Conservation (phyloP, 2,329 filamentous ascomycete species). For the Arthrobotrys megalospora region DNA sequence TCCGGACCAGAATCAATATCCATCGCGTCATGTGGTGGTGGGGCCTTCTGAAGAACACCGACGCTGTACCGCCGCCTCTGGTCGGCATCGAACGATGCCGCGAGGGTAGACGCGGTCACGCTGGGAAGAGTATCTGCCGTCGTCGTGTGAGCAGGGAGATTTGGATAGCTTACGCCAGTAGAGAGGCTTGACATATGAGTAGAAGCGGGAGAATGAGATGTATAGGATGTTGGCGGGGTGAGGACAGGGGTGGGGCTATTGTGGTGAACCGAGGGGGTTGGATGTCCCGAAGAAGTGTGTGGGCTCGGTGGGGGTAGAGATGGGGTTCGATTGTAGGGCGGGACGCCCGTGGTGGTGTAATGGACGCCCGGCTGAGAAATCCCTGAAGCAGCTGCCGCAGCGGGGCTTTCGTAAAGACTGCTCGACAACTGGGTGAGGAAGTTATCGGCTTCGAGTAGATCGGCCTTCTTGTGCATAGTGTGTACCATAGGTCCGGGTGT, state of each 20-base stretch:
- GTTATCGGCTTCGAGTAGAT: slow-evolving; percentile 92
- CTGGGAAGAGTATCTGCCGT: slow-evolving; percentile 78
- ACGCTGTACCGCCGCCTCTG: slow-evolving; percentile 78
- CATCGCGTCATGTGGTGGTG: slow-evolving; percentile 67
- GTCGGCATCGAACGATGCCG: slow-evolving; percentile 76
- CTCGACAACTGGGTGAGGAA: slow-evolving; percentile 96
- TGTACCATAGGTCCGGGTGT: slow-evolving; percentile 76
- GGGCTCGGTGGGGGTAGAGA: slow-evolving; percentile 55
- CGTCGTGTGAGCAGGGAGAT: slow-evolving; percentile 75
- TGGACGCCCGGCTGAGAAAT: slow-evolving; percentile 56
- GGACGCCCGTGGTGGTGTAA: slow-evolving; percentile 51
- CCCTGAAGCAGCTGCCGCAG: slow-evolving; percentile 82
- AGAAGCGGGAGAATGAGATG: slow-evolving; percentile 62
- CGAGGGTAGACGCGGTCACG: slow-evolving; percentile 78
- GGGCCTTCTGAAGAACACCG: slow-evolving; percentile 76
- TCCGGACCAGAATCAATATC: slow-evolving; percentile 63
- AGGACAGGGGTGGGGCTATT: slow-evolving; percentile 60
- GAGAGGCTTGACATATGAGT: slow-evolving; percentile 61
- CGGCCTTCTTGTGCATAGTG: slow-evolving; percentile 91
- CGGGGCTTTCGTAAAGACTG: slow-evolving; percentile 93
- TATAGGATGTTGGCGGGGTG: slow-evolving; percentile 59
- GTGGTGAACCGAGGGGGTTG: slow-evolving; percentile 57
- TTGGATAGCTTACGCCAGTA: slow-evolving; percentile 78
- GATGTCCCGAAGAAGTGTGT: slow-evolving; percentile 57
- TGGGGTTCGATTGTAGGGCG: slow-evolving; percentile 47